These are phyloP conservation scores for Jatropha podagrica DNA, from an alignment of 441 rosid genomes.

Conservation along the genomic window DNA sequence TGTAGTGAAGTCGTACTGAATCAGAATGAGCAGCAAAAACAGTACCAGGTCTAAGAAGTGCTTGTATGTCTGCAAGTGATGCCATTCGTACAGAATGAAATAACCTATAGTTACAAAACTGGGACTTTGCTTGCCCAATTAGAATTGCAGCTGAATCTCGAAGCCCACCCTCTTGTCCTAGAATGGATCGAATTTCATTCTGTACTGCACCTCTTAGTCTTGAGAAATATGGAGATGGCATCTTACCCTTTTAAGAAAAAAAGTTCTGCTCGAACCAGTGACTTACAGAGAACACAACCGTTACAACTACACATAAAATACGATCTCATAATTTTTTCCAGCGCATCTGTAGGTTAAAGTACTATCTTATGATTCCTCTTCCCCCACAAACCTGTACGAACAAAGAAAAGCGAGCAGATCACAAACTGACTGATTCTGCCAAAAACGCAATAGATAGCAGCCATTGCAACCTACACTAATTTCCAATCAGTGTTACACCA, in stretches of 20 bases:
- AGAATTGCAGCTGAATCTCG: constrained; percentile 44
- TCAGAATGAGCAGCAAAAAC: constrained; percentile 54
- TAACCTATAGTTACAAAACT: constrained; percentile 47
- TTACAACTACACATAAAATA: constrained; percentile 26
- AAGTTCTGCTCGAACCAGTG: constrained; percentile 22
- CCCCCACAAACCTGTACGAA: constrained; percentile 27
- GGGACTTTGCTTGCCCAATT: constrained; percentile 54
- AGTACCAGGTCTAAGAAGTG: constrained; percentile 46
- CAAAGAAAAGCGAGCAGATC: not conserved
- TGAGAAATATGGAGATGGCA: constrained; percentile 53
- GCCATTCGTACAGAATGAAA: constrained; percentile 48
- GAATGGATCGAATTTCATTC: constrained; percentile 45
- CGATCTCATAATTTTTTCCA: constrained; percentile 56
- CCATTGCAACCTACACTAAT: not conserved
- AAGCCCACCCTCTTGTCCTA: constrained; percentile 38
- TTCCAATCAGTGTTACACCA: not conserved
- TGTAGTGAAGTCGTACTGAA: constrained; percentile 44
- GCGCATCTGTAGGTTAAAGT: constrained; percentile 29
- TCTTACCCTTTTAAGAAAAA: constrained; percentile 49
- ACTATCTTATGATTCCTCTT: constrained; percentile 7
- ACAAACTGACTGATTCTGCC: constrained; percentile 2
- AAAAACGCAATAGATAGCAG: not conserved
- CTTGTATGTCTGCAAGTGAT: constrained; percentile 45
- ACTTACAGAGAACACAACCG: constrained; percentile 27
- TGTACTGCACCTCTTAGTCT: constrained; percentile 53